These are phyloP conservation scores for Nidularia pulvinata DNA, from an alignment of 768 basidiomycete genomes.

Conservation along the genomic window DNA sequence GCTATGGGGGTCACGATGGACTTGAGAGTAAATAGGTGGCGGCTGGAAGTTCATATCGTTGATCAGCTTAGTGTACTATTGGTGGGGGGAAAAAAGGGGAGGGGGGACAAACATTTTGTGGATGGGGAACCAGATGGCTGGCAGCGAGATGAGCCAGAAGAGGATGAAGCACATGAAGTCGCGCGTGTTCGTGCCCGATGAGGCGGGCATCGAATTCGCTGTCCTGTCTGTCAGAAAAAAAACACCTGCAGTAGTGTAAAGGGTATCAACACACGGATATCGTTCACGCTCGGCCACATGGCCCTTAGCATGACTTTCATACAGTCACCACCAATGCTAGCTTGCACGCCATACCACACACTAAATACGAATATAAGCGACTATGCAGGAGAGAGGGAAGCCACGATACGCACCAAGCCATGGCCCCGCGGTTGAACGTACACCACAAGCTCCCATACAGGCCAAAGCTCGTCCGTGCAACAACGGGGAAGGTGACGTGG, in stretches of 20 bases:
- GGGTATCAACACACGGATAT: slow-evolving; percentile 49
- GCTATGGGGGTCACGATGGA: slow-evolving; percentile 71
- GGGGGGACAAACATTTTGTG: slow-evolving; percentile 64
- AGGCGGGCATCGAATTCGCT: slow-evolving; percentile 75
- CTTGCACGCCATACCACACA: slow-evolving; percentile 79
- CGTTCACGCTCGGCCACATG: slow-evolving; percentile 74
- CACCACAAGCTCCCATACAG: slow-evolving; percentile 81
- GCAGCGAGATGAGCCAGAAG: slow-evolving; percentile 82
- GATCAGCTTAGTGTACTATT: background rate
- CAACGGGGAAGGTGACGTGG: slow-evolving; percentile 78
- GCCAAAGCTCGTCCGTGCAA: slow-evolving; percentile 76
- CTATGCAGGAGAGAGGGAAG: slow-evolving; percentile 2
- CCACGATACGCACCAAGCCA: slow-evolving; percentile 57
- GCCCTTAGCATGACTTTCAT: slow-evolving; percentile 72
- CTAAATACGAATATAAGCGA: slow-evolving; percentile 21
- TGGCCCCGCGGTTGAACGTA: slow-evolving; percentile 72
- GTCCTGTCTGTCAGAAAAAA: background rate
- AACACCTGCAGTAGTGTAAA: background rate
- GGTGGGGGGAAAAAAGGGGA: slow-evolving; percentile 3
- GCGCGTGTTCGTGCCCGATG: slow-evolving; percentile 73
- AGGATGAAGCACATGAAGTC: slow-evolving; percentile 85
- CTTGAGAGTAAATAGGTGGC: slow-evolving; percentile 81
- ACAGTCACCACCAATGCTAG: slow-evolving; percentile 83
- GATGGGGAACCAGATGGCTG: slow-evolving; percentile 81
- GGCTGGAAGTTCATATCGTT: slow-evolving; percentile 27